Evolutionary conservation across 495 filamentous ascomycete species (phyloP).

Genomic region (Neurospora tetrasperma): DNA sequence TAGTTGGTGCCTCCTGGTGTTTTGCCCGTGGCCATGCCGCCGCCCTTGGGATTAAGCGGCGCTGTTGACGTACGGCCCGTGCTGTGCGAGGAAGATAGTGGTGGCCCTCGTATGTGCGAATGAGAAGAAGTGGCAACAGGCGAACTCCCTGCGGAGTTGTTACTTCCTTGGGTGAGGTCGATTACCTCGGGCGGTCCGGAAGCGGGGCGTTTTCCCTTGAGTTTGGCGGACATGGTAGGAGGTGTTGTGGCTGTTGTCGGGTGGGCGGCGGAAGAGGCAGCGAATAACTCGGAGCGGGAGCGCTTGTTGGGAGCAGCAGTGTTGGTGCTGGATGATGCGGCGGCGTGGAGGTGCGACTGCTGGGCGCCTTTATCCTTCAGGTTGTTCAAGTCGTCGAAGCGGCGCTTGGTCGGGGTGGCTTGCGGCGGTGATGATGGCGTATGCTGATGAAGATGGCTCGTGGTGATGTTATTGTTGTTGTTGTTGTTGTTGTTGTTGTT

Average conservation of each 20-base stretch:
- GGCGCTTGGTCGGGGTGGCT: not conserved
- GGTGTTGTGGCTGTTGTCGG: not conserved
- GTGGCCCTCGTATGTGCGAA: not conserved
- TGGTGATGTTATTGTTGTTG: not conserved
- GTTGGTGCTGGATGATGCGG: not conserved
- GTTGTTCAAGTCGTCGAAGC: not conserved
- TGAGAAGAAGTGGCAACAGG: not conserved
- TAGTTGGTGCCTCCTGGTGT: constrained; percentile 11
- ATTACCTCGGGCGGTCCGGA: constrained; percentile 17
- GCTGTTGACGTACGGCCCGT: not conserved
- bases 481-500: not conserved
- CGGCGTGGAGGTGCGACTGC: not conserved
- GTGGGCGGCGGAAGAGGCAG: constrained; percentile 6
- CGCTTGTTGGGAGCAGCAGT: constrained; percentile 17
- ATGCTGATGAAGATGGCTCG: not conserved
- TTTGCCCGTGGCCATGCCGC: not conserved
- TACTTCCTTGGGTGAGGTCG: constrained; percentile 22
- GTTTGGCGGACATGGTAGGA: constrained; percentile 23
- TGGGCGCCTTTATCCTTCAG: not conserved
- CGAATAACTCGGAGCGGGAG: constrained; percentile 15
- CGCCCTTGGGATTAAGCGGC: not conserved
- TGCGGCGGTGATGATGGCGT: not conserved
- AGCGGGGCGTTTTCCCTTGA: constrained; percentile 27
- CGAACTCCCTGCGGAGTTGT: not conserved
- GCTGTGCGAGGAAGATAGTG: not conserved